phyloP scores from a whole-genome alignment of 768 basidiomycete genomes.

The Leccinum obscurum region DNA sequence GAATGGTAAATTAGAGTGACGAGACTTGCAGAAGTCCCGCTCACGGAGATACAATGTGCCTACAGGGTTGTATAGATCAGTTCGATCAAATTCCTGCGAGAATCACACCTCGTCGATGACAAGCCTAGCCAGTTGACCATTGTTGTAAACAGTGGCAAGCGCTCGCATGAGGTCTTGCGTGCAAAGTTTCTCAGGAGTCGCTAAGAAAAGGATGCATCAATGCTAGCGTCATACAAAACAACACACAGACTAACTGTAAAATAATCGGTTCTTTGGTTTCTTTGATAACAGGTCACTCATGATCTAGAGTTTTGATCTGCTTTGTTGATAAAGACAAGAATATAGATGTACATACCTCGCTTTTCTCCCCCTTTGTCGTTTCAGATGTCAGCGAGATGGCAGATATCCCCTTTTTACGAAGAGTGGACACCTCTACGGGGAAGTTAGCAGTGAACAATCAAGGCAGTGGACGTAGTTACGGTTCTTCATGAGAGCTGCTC shows the following conservation, averaged over 20 bases:
- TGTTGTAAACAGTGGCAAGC: slow-evolving; percentile 50
- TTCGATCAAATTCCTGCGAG: slow-evolving; percentile 2
- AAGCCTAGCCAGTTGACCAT: slow-evolving; percentile 63
- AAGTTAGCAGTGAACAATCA: slow-evolving; percentile 4
- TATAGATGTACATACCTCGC: slow-evolving; percentile 44
- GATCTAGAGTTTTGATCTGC: slow-evolving; percentile 45
- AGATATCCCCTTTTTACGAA: slow-evolving; percentile 53
- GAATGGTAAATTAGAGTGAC: not conserved
- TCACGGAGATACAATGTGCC: slow-evolving; percentile 84
- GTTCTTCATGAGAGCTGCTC: slow-evolving; percentile 76
- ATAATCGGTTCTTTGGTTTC: slow-evolving; percentile 55
- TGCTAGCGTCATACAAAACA: not conserved
- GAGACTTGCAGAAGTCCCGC: slow-evolving; percentile 9
- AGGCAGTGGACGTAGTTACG: slow-evolving; percentile 43
- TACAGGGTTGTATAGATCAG: slow-evolving; percentile 26
- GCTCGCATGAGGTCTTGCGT: slow-evolving; percentile 52
- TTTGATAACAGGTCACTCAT: slow-evolving; percentile 58
- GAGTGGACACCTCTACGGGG: slow-evolving; percentile 58
- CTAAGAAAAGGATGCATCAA: slow-evolving; percentile 35
- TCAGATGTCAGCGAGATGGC: slow-evolving; percentile 71
- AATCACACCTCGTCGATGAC: slow-evolving; percentile 75
- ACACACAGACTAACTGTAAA: slow-evolving; percentile 61
- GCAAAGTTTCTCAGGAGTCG: slow-evolving; percentile 75
- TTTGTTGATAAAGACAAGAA: not conserved
- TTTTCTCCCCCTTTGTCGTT: slow-evolving; percentile 52